Evolutionary conservation across 805 yeast genomes (phyloP), one percentile per base, ranked within the genome.

Genomic region (Starmerella vitae): DNA sequence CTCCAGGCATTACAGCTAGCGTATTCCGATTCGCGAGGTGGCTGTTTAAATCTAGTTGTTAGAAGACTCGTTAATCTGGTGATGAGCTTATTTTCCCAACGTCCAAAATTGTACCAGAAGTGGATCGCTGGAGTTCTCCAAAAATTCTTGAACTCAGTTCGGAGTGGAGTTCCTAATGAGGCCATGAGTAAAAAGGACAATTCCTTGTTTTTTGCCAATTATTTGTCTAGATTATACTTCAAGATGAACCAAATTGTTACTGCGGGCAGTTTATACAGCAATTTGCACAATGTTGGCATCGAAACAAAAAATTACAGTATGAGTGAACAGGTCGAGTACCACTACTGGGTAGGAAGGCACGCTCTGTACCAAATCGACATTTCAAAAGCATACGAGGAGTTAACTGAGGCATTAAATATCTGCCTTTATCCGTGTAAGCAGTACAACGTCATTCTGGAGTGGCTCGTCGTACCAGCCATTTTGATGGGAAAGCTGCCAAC

Each of bases 251-350:
- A 65, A 51, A 54, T 58, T 62, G 60, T 74, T 50, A 43, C 61
- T 36, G 41, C 64, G 57, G 59, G 83, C 72, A 20, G 81, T 75
- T 60, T 83, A 86, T 56, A 93, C 93, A 17, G 91, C 86, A 67
- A 82, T 88, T 46, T 83, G 65, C 30, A 83, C 71, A 6, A 50
- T 1, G 36, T 45, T n/a, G 46, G 36, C 8, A 20, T 41, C 14
- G 18, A 21, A n/a, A n/a, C 46, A 28, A 29, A 43, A 8, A 27
- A 38, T 10, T 44, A 39, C 30, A 45, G 50, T 4, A 20, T 44
- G 14, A 30, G 43, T 25, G 48, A 52, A 39, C 52, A 46, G 30
- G 52, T 55, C 32, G 53, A 54, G 48, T 46, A 48, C 45, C 37
- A 55, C 34, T 48, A 45, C 46, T 41, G 54, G 51, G 41, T 50